phyloP scores from a whole-genome alignment of 1,284 basidiomycete species.

The Exobasidium cylindrosporum region DNA sequence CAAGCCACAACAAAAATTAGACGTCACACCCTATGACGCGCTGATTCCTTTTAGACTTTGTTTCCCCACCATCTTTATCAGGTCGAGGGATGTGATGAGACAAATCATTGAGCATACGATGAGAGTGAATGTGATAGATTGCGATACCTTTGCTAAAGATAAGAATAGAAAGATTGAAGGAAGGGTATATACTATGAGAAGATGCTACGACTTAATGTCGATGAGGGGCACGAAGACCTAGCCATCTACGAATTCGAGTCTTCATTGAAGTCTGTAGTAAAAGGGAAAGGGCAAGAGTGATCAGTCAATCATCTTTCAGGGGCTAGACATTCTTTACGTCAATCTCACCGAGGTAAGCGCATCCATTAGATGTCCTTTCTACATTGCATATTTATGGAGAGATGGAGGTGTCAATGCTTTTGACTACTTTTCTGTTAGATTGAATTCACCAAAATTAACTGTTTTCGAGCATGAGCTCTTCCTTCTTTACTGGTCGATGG shows the following conservation, averaged over 20 bases:
- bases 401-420: slow-evolving; percentile 1
- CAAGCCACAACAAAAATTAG: too few relatives aligned
- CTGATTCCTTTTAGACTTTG: too few relatives aligned
- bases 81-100: too few relatives aligned
- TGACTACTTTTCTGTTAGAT: background rate
- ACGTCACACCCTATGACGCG: too few relatives aligned
- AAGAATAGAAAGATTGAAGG: background rate
- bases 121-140: too few relatives aligned
- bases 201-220: background rate
- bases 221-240: background rate
- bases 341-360: slow-evolving; percentile 21
- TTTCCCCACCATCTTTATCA: too few relatives aligned
- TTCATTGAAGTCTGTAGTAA: background rate
- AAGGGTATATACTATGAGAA: background rate
- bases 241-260: background rate
- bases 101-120: too few relatives aligned
- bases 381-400: background rate
- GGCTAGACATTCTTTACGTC: background rate
- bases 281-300: too few relatives aligned
- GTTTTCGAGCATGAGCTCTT: slow-evolving; percentile 28
- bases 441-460: slow-evolving; percentile 27
- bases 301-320: too few relatives aligned
- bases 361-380: slow-evolving; percentile 31
- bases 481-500: slow-evolving; percentile 30
- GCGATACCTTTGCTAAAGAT: too few relatives aligned